These are phyloP conservation scores for Tarenaya hassleriana DNA, from an alignment of 345 rosid genomes.

Conservation along the genomic window DNA sequence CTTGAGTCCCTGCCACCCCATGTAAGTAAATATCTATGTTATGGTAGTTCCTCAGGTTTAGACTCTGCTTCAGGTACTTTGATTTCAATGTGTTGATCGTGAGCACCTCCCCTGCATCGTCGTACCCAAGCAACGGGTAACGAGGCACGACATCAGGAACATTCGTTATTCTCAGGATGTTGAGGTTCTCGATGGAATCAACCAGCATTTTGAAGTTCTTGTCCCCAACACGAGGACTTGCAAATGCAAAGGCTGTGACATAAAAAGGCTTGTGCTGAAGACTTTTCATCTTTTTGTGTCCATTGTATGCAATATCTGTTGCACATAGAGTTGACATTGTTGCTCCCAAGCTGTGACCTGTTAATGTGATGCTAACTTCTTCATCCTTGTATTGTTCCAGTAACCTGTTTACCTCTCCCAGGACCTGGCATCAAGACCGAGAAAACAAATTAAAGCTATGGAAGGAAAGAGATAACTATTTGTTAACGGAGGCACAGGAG, in stretches of 20 bases:
- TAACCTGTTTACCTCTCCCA: slow-evolving; percentile 40
- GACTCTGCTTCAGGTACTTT: slow-evolving; percentile 27
- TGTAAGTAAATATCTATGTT: slow-evolving; percentile 33
- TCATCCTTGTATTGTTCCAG: slow-evolving; percentile 44
- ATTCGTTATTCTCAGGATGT: slow-evolving; percentile 26
- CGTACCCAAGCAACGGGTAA: slow-evolving; percentile 24
- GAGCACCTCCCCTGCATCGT: slow-evolving; percentile 21
- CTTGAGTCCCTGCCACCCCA: slow-evolving; percentile 31
- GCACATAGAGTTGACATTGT: slow-evolving; percentile 49
- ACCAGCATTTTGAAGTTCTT: slow-evolving; percentile 17
- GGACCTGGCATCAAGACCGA: slow-evolving; percentile 34
- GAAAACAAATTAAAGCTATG: neutral
- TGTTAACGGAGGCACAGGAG: neutral
- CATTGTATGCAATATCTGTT: slow-evolving; percentile 39
- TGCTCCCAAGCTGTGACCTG: slow-evolving; percentile 62
- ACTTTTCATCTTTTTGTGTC: slow-evolving; percentile 21
- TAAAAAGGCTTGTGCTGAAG: slow-evolving; percentile 25
- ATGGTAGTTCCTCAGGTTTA: slow-evolving; percentile 30
- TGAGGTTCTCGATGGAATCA: slow-evolving; percentile 17
- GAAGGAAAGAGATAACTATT: slow-evolving; percentile 1
- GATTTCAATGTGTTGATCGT: slow-evolving; percentile 30
- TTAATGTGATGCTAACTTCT: slow-evolving; percentile 50
- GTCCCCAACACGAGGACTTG: slow-evolving; percentile 51
- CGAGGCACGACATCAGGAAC: slow-evolving; percentile 31
- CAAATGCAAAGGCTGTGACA: slow-evolving; percentile 47